Conservation (phyloP, 2,329 filamentous ascomycete genomes). For the Cladosporium sphaerospermum region DNA sequence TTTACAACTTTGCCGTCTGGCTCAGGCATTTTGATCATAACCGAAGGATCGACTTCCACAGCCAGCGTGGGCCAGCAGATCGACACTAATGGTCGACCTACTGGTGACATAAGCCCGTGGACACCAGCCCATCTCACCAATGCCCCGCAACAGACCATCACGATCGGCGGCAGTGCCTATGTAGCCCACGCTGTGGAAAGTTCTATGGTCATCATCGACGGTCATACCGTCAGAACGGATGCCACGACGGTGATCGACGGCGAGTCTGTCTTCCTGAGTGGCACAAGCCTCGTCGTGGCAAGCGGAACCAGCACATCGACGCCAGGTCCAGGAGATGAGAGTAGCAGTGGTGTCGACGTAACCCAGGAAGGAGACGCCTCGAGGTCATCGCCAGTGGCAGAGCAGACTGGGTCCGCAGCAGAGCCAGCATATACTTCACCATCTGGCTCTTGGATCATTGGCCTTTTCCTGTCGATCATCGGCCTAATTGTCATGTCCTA, state of each 20-base stretch:
- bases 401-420: not conserved
- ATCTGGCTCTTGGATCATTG: too few species aligned
- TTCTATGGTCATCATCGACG: constrained; percentile 1
- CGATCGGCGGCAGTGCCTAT: not conserved
- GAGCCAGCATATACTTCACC: not conserved
- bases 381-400: not conserved
- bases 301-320: not conserved
- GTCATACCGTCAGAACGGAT: not conserved
- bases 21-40: not conserved
- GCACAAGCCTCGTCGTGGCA: not conserved
- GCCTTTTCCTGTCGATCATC: too few species aligned
- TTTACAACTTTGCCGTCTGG: constrained; percentile 5
- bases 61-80: not conserved
- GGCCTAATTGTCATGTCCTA: too few species aligned
- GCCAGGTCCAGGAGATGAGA: not conserved
- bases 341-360: not conserved
- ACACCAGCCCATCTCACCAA: not conserved
- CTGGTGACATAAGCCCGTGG: not conserved
- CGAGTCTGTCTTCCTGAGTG: not conserved
- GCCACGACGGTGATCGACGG: not conserved
- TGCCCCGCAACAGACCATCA: not conserved
- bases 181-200: not conserved
- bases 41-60: not conserved
- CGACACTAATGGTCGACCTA: not conserved
- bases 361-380: not conserved